Evolutionary conservation across 2,329 filamentous ascomycete species (phyloP).

Genomic region (Trichoderma pleuroti): DNA sequence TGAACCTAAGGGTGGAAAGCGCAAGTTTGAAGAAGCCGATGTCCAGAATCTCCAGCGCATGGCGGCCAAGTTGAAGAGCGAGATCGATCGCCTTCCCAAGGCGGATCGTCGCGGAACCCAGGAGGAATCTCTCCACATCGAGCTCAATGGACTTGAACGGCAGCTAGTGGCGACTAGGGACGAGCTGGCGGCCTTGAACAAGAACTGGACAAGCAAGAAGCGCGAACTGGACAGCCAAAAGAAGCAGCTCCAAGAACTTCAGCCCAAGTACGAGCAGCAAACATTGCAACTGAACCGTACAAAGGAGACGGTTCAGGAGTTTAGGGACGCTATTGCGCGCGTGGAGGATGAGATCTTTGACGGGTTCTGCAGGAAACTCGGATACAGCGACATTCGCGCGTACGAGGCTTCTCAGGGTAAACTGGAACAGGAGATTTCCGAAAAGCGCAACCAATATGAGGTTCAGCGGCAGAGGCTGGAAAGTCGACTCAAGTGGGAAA

Average conservation of each 20-base stretch:
- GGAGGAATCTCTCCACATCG: constrained; percentile 77
- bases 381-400: constrained; percentile 83
- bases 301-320: constrained; percentile 48
- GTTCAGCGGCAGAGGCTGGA: constrained; percentile 76
- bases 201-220: constrained; percentile 80
- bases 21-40: constrained; percentile 85
- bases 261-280: constrained; percentile 75
- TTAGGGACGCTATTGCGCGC: constrained; percentile 62
- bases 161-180: constrained; percentile 67
- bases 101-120: constrained; percentile 69
- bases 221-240: constrained; percentile 74
- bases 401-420: constrained; percentile 94
- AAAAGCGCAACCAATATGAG: constrained; percentile 83
- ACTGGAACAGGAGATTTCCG: constrained; percentile 81
- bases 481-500: constrained; percentile 56
- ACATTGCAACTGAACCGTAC: constrained; percentile 62
- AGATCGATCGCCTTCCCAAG: constrained; percentile 77
- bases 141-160: constrained; percentile 76
- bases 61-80: constrained; percentile 70
- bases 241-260: constrained; percentile 68
- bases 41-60: constrained; percentile 78
- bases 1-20: constrained; percentile 68
- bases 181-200: constrained; percentile 73
- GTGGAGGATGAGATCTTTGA: constrained; percentile 88
- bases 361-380: constrained; percentile 79